Conservation (phyloP, 768 basidiomycete species). For the Obba rivulosa region DNA sequence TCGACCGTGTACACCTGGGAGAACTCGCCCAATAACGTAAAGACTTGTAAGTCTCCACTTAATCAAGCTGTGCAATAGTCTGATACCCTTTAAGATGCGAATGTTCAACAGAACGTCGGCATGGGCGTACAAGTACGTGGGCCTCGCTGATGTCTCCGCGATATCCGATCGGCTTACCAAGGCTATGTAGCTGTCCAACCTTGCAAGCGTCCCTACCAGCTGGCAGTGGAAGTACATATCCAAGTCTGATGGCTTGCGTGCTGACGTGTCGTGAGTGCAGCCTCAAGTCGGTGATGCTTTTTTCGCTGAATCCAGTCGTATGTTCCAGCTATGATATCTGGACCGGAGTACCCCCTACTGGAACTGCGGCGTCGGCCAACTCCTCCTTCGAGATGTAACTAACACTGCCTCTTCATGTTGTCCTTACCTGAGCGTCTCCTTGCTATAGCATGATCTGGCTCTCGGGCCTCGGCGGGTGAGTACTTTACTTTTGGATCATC, state of each 20-base stretch:
- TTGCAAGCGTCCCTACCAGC: constrained; percentile 41
- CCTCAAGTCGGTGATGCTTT: neutral
- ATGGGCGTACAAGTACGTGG: constrained; percentile 41
- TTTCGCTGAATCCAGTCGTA: neutral
- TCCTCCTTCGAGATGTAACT: constrained; percentile 50
- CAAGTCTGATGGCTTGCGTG: constrained; percentile 40
- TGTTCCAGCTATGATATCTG: constrained; percentile 46
- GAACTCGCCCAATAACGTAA: constrained; percentile 44
- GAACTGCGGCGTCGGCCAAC: constrained; percentile 39
- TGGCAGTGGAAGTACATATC: constrained; percentile 48
- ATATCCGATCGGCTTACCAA: neutral
- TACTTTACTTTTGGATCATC: neutral
- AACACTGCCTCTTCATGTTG: neutral
- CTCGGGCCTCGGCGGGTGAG: constrained; percentile 49
- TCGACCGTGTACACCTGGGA: constrained; percentile 50
- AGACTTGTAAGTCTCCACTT: constrained; percentile 40
- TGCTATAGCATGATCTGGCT: constrained; percentile 53
- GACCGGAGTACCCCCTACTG: constrained; percentile 38
- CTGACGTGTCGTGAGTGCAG: constrained; percentile 43
- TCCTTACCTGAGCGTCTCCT: neutral
- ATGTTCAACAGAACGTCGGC: constrained; percentile 39
- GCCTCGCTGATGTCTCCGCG: neutral
- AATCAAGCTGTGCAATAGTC: neutral
- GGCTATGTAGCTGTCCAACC: constrained; percentile 30
- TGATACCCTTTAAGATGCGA: constrained; percentile 30